These are phyloP conservation scores for Violaceomyces palustris DNA, from an alignment of 1,284 basidiomycete species.

Conservation along the genomic window DNA sequence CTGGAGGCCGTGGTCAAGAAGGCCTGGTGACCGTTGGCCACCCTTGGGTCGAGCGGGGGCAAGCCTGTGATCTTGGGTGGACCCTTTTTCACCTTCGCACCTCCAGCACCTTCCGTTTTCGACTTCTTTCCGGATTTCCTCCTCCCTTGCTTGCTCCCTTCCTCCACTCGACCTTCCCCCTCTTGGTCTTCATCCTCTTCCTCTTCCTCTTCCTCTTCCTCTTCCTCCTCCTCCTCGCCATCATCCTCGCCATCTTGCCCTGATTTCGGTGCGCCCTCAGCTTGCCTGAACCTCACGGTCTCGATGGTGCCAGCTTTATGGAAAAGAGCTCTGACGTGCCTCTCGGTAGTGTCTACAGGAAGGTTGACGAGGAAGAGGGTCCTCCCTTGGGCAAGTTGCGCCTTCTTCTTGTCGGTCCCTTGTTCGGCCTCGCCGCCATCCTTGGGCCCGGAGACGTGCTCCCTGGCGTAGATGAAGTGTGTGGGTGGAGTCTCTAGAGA, in stretches of 20 bases:
- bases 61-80: conserved; percentile 20
- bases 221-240: conserved; percentile 18
- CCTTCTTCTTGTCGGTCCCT: background rate
- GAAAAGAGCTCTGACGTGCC: conserved; percentile 34
- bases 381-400: conserved; percentile 20
- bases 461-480: background rate
- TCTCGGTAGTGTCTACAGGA: conserved; percentile 39
- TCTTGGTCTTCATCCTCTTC: conserved; percentile 10
- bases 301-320: conserved; percentile 35
- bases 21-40: conserved; percentile 2
- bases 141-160: conserved; percentile 3
- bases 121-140: too few relatives aligned
- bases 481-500: background rate
- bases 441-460: background rate
- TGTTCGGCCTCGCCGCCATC: background rate
- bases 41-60: conserved; percentile 20
- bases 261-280: background rate
- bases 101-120: too few relatives aligned
- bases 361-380: conserved; percentile 49
- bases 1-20: conserved; percentile 26
- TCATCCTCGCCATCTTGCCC: conserved; percentile 1
- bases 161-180: conserved; percentile 4
- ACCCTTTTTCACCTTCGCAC: too few relatives aligned
- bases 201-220: conserved; percentile 13
- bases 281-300: conserved; percentile 12